Percentiles rank a stretch among this genome's conserved stretches.
Conservation (phyloP, 176 grass and related monocot genomes). For the Musa beccarii region DNA sequence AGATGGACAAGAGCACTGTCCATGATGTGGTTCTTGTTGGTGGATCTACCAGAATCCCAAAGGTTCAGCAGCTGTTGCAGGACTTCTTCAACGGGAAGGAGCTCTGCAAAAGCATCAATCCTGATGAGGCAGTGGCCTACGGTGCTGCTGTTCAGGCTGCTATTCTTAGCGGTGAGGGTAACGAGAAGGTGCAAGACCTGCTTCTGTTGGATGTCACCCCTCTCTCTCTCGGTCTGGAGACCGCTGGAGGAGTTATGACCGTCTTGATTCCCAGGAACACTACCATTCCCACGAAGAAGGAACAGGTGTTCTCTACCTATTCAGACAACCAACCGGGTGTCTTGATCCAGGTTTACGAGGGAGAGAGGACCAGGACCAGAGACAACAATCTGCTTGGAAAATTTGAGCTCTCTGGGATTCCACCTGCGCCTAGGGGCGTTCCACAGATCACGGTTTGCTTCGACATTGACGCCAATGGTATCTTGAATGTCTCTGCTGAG, state of each 20-base stretch:
- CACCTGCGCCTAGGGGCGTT: constrained; percentile 51
- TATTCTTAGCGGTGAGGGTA: constrained; percentile 16
- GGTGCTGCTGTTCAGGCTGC: constrained; percentile 20
- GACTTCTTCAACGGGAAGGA: constrained; percentile 15
- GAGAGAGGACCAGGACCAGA: constrained; percentile 45
- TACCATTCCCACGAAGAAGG: constrained; percentile 57
- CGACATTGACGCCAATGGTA: constrained; percentile 59
- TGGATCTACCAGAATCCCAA: constrained; percentile 12
- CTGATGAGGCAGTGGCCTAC: constrained; percentile 16
- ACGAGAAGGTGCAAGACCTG: constrained; percentile 18
- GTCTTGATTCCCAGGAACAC: constrained; percentile 40
- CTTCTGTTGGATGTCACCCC: constrained; percentile 19
- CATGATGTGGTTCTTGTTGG: constrained; percentile 13
- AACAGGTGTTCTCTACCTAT: constrained; percentile 50
- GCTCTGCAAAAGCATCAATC: constrained; percentile 13
- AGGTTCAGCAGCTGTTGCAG: constrained; percentile 16
- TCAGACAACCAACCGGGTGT: constrained; percentile 49
- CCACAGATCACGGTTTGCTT: constrained; percentile 65
- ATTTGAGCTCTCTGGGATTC: constrained; percentile 64
- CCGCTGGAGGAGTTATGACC: constrained; percentile 18
- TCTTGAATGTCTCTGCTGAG: constrained; percentile 52
- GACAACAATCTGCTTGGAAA: constrained; percentile 63
- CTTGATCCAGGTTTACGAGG: constrained; percentile 44
- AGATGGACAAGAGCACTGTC: constrained; percentile 13
- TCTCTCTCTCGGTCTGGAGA: constrained; percentile 12